phyloP scores from a whole-genome alignment of 306 rosid species.

The Prosopis cineraria region DNA sequence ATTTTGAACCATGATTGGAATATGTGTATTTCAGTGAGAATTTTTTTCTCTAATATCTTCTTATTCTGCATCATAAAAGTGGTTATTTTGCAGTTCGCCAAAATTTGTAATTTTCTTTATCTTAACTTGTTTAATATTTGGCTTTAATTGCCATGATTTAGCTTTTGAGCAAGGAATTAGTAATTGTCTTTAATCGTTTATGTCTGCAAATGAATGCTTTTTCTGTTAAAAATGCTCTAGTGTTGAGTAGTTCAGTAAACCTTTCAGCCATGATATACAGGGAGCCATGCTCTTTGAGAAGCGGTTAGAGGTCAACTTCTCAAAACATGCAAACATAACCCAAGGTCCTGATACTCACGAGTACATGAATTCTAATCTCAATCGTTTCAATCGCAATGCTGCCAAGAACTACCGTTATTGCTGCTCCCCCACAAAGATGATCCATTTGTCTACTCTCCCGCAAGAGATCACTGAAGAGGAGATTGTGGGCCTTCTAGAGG shows the following conservation, averaged over 20 bases:
- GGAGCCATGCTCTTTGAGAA: constrained; percentile 89
- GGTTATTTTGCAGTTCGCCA: background rate
- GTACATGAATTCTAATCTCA: constrained; percentile 86
- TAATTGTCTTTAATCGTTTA: background rate
- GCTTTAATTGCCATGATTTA: background rate
- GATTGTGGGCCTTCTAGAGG: constrained; percentile 75
- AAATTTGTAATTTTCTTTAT: background rate
- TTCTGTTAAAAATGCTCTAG: background rate
- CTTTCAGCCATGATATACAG: constrained; percentile 42
- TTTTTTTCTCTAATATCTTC: background rate
- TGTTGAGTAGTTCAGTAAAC: background rate
- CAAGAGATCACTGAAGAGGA: constrained; percentile 91
- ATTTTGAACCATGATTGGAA: background rate
- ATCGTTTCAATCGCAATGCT: constrained; percentile 97
- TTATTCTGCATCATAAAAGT: background rate
- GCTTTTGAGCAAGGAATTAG: background rate
- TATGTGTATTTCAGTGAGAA: background rate
- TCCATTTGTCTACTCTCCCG: constrained; percentile 91
- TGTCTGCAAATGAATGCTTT: constrained; percentile 5
- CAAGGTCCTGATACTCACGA: constrained; percentile 96
- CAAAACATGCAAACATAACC: constrained; percentile 84
- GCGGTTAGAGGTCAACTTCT: constrained; percentile 92
- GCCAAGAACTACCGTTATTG: constrained; percentile 97
- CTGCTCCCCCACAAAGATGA: constrained; percentile 95
- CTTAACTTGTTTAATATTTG: background rate